These are phyloP conservation scores for Cercophora newfieldiana DNA, from an alignment of 495 filamentous ascomycete species.

Conservation along the genomic window DNA sequence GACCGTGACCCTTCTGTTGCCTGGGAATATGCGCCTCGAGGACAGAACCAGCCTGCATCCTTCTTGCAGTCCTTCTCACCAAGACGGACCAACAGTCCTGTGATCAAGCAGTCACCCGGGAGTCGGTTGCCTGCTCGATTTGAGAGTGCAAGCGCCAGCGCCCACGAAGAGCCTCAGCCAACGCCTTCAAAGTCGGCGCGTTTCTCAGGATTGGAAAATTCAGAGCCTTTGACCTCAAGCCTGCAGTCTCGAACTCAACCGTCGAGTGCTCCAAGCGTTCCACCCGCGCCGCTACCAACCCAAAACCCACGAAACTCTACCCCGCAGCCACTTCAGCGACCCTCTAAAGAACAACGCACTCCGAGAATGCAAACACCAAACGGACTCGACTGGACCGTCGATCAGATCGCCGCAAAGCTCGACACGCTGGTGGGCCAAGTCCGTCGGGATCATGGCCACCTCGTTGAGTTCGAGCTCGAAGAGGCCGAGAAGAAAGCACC, in stretches of 20 bases:
- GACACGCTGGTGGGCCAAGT: conserved; percentile 34
- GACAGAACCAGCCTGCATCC: background rate
- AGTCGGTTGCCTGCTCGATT: background rate
- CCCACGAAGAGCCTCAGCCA: background rate
- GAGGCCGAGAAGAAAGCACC: conserved; percentile 41
- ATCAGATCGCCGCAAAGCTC: conserved; percentile 37
- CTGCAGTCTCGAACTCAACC: background rate
- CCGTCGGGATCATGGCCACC: conserved; percentile 37
- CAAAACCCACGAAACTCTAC: background rate
- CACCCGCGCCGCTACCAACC: too few species aligned
- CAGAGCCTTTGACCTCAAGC: background rate
- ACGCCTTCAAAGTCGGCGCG: background rate
- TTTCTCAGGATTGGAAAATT: background rate
- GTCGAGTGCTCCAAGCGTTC: background rate
- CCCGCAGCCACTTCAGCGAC: background rate
- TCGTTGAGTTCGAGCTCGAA: conserved; percentile 41
- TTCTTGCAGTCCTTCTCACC: background rate
- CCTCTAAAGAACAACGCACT: conserved; percentile 23
- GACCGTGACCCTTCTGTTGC: background rate
- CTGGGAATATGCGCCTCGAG: background rate
- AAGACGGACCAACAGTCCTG: background rate
- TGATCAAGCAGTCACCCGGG: background rate
- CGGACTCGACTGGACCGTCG: conserved; percentile 37
- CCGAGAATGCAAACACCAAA: conserved; percentile 37
- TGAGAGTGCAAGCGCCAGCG: background rate